Conservation (phyloP, 495 filamentous ascomycete species). For the Aspergillus heteromorphus region DNA sequence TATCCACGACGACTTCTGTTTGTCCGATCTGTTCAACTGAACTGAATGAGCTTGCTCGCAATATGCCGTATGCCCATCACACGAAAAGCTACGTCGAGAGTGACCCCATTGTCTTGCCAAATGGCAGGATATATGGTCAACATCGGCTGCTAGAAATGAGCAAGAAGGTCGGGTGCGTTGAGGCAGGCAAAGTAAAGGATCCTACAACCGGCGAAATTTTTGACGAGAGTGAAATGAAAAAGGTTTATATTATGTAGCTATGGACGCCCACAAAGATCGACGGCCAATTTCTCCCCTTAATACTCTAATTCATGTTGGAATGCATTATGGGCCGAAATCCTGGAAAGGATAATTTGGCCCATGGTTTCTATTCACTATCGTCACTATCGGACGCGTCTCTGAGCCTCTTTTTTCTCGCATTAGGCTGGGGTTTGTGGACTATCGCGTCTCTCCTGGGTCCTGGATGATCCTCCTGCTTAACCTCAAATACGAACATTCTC, state of each 20-base stretch:
- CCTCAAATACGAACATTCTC: slow-evolving; percentile 73
- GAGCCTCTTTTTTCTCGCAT: slow-evolving; percentile 33
- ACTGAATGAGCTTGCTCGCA: slow-evolving; percentile 81
- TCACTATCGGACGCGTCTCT: slow-evolving; percentile 41
- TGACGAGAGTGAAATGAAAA: slow-evolving; percentile 58
- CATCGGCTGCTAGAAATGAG: slow-evolving; percentile 69
- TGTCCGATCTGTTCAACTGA: slow-evolving; percentile 96
- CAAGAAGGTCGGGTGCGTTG: slow-evolving; percentile 50
- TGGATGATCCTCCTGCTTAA: slow-evolving; percentile 48
- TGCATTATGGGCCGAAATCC: neutral
- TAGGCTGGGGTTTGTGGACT: neutral
- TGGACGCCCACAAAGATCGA: neutral
- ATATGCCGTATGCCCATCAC: slow-evolving; percentile 90
- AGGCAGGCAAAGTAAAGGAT: slow-evolving; percentile 68
- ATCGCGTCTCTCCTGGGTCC: neutral
- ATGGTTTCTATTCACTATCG: slow-evolving; percentile 24
- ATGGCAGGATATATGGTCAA: slow-evolving; percentile 78
- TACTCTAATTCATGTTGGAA: neutral
- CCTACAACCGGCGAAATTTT: slow-evolving; percentile 69
- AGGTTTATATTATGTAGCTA: slow-evolving; percentile 76
- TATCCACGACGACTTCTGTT: slow-evolving; percentile 57
- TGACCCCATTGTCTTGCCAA: slow-evolving; percentile 82
- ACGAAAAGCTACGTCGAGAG: slow-evolving; percentile 85
- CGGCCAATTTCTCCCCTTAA: neutral
- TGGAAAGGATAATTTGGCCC: neutral